Conservation (phyloP, 345 rosid genomes). For the Acer campestre region DNA sequence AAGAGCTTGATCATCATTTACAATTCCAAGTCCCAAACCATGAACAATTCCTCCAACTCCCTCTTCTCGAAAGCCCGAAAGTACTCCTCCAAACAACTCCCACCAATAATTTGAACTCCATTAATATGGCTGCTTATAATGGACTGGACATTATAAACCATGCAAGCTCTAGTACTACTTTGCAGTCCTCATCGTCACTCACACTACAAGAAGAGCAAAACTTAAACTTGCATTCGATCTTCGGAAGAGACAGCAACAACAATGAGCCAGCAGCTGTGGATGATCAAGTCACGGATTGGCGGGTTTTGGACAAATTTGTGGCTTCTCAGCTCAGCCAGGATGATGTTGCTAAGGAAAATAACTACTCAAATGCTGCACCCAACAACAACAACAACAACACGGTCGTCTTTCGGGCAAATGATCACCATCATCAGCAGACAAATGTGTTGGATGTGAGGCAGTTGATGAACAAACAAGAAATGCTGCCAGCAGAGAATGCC, state of each 20-base stretch:
- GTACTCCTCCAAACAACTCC: constrained; percentile 38
- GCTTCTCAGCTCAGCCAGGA: constrained; percentile 78
- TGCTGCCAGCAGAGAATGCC: constrained; percentile 35
- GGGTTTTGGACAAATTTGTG: constrained; percentile 72
- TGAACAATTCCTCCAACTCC: constrained; percentile 71
- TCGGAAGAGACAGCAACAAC: constrained; percentile 19
- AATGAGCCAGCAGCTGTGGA: constrained; percentile 28
- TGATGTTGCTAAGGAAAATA: constrained; percentile 41
- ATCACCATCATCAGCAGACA: constrained; percentile 31
- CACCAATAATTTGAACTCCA: constrained; percentile 24
- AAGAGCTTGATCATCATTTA: constrained; percentile 44
- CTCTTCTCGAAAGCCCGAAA: constrained; percentile 70
- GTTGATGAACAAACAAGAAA: constrained; percentile 38
- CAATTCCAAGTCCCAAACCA: constrained; percentile 38
- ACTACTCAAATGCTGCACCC: constrained; percentile 26
- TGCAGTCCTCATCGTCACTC: constrained; percentile 36
- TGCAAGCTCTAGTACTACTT: constrained; percentile 21
- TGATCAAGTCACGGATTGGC: constrained; percentile 70
- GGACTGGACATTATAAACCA: constrained; percentile 45
- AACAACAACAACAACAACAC: background rate
- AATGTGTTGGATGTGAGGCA: constrained; percentile 27
- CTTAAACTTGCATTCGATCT: constrained; percentile 27
- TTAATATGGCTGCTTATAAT: constrained; percentile 24
- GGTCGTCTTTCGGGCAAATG: constrained; percentile 22
- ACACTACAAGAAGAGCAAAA: constrained; percentile 36